Base-by-base conservation (phyloP, 441 rosid genomes). In the Cnidoscolus chayamansa region DNA sequence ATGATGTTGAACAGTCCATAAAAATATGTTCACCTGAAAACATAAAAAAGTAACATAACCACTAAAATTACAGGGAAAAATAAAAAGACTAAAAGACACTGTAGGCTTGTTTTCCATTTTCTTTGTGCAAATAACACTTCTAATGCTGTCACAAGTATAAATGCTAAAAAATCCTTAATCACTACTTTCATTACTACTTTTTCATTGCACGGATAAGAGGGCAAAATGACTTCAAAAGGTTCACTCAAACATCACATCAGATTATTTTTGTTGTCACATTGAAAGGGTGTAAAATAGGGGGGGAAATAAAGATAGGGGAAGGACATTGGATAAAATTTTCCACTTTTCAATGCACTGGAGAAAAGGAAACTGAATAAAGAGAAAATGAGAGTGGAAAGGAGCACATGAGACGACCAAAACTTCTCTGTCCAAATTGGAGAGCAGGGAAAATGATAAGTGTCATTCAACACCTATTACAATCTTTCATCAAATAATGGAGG, bases 21-120 rank as follows among this genome's bases (percentile, higher is more conserved):
- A 95, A 92, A 69, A 88, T 79, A 63, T 79, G 84, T 79, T 92
- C 98, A 75, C 98, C 99, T 95, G 90, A 77, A 84, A 78, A 63
- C 20, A 35, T 2, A n/a, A 63, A 13, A 12, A 59, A 56, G 40
- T 58, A 19, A 12, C 3, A 64, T 4, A 11, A 58, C 56, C 2
- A 48, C 19, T 8, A 51, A 45, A 40, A 56, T 11, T 0, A 16
- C 2, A 17, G 20, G 9, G 31, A 63, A 12, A 53, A 19, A 71
- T 40, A 32, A 20, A 53, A 30, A 55, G 12, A 6, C 17, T 13
- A 61, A 20, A 57, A 40, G 16, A 11, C 45, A 40, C 45, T 3
- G 45, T 6, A 40, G 45, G 45, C 7, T 6, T 40, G 8, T 40
- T 40, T 40, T 40, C 45, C 45, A 37, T 45, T 25, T 60, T 20